Conservation (phyloP, 1,139 yeast genomes). For the Magnusiomyces fungicola region DNA sequence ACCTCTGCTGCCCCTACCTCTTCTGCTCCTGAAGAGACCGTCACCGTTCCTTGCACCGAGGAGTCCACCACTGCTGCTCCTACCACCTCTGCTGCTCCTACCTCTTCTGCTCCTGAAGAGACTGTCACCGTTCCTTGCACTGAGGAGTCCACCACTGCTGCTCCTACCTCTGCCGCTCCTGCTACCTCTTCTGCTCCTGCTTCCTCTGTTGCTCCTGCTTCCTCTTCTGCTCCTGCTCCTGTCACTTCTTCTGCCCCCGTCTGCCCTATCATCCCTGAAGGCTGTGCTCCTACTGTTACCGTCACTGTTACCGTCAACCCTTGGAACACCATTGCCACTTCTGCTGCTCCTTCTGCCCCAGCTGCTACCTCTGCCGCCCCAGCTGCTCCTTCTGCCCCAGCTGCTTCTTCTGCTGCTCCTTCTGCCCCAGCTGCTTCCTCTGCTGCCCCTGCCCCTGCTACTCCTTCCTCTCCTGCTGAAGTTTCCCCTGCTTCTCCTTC, state of each 20-base stretch:
- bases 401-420: not conserved
- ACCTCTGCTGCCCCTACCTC: constrained; percentile 1
- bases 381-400: constrained; percentile 14
- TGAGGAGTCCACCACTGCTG: not conserved
- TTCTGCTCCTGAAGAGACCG: not conserved
- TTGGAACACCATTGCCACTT: too few relatives aligned
- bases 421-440: not conserved
- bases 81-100: too few relatives aligned
- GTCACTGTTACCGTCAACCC: not conserved
- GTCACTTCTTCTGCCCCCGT: constrained; percentile 3
- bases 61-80: too few relatives aligned
- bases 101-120: too few relatives aligned
- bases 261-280: not conserved
- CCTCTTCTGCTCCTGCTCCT: not conserved
- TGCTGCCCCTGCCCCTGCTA: constrained; percentile 11
- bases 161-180: constrained; percentile 10
- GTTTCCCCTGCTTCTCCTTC: constrained; percentile 1
- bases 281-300: not conserved
- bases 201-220: not conserved
- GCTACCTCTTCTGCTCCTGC: too few relatives aligned
- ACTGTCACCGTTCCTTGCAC: constrained; percentile 1
- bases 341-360: not conserved
- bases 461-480: constrained; percentile 15
- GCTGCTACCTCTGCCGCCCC: constrained; percentile 5
- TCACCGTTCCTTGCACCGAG: not conserved